A percentile compares a stretch with the other conserved stretches of the same genome.
These are phyloP conservation scores for Ophiostoma fasciatum DNA, from an alignment of 2,329 filamentous ascomycete genomes.

Conservation along the genomic window DNA sequence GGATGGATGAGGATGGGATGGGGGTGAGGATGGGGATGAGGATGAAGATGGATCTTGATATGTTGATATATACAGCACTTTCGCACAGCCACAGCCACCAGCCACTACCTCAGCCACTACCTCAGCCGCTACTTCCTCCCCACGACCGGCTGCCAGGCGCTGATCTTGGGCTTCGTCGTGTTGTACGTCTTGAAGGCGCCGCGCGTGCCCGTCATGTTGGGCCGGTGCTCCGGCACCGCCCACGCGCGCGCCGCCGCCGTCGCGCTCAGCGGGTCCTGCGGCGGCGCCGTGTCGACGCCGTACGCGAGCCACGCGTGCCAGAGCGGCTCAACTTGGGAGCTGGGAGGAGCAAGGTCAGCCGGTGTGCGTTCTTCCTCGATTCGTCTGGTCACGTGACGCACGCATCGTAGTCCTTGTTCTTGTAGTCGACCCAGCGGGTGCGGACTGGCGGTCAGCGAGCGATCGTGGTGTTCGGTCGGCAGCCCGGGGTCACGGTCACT, in stretches of 20 bases:
- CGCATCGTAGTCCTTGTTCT: conserved; percentile 70
- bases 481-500: conserved; percentile 16
- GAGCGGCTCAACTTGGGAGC: conserved; percentile 78
- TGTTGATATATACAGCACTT: too few relatives aligned
- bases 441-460: conserved; percentile 44
- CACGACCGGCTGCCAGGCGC: conserved; percentile 20
- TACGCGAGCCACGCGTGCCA: conserved; percentile 99
- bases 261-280: conserved; percentile 55
- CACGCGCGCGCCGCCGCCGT: conserved; percentile 43
- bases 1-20: too few relatives aligned
- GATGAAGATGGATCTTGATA: too few relatives aligned
- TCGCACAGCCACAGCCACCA: too few relatives aligned
- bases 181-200: conserved; percentile 86
- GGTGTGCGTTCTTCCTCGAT: too few relatives aligned
- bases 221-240: conserved; percentile 57
- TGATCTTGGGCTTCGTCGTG: conserved; percentile 42
- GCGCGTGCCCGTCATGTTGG: conserved; percentile 60
- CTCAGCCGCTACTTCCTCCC: too few relatives aligned
- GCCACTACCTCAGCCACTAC: too few relatives aligned
- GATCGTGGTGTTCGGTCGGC: background rate
- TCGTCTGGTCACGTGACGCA: too few relatives aligned
- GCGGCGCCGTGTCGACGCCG: conserved; percentile 73
- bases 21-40: too few relatives aligned
- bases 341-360: conserved; percentile 20
- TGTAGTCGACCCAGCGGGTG: conserved; percentile 96